A percentile compares a stretch with the other conserved stretches of the same genome.
These are phyloP conservation scores for Coffea eugenioides DNA, from an alignment of 257 asterid species.

Conservation along the genomic window DNA sequence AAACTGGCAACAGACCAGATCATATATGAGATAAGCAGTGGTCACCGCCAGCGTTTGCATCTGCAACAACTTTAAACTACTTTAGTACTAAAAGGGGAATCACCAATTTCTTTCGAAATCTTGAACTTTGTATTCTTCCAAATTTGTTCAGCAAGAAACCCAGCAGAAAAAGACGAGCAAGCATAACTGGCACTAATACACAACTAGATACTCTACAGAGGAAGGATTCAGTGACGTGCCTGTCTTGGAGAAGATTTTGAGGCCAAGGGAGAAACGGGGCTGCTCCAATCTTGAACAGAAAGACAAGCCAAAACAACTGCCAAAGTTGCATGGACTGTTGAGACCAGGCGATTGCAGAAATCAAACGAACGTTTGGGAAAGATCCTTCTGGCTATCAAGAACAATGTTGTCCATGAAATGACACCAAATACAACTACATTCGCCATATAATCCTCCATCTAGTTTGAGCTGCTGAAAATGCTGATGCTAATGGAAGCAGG, in stretches of 20 bases:
- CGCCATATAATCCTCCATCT: slow-evolving; percentile 57
- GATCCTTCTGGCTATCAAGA: slow-evolving; percentile 35
- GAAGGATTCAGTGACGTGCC: slow-evolving; percentile 29
- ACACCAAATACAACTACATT: slow-evolving; percentile 43
- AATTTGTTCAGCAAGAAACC: not conserved
- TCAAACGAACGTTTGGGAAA: slow-evolving; percentile 59
- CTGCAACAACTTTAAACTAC: slow-evolving; percentile 35
- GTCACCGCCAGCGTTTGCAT: slow-evolving; percentile 58
- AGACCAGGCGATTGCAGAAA: slow-evolving; percentile 77
- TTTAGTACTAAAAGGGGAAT: not conserved
- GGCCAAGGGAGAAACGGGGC: slow-evolving; percentile 76
- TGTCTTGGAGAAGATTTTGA: slow-evolving; percentile 63
- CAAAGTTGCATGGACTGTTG: slow-evolving; percentile 55
- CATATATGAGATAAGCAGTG: slow-evolving; percentile 58
- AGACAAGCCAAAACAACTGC: slow-evolving; percentile 59
- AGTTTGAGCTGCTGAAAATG: not conserved
- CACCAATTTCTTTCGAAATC: not conserved
- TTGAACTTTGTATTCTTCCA: not conserved
- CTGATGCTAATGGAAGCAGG: not conserved
- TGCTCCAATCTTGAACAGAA: slow-evolving; percentile 70
- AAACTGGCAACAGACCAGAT: slow-evolving; percentile 60
- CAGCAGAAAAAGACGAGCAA: not conserved
- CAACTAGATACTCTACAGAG: too few species aligned
- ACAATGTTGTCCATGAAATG: slow-evolving; percentile 65
- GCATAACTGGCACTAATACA: not conserved